phyloP scores from a whole-genome alignment of 2,329 filamentous ascomycete genomes.

The Escovopsis weberi region DNA sequence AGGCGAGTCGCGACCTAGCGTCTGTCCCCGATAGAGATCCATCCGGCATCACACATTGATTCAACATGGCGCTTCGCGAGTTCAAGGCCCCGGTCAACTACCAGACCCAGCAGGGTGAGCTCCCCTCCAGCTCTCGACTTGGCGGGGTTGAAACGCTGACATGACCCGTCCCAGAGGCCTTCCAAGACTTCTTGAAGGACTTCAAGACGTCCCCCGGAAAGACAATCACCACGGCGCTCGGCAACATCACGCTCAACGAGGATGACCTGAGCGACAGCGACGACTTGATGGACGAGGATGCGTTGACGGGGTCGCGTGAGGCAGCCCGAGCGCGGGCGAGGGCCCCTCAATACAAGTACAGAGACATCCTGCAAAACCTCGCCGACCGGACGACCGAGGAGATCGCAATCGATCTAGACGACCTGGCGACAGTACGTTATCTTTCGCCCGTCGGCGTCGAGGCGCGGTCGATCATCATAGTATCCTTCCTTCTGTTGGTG shows the following conservation, averaged over 20 bases:
- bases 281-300: slow-evolving; percentile 78
- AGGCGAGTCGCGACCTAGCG: slow-evolving; percentile 6
- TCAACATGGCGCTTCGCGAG: slow-evolving; percentile 70
- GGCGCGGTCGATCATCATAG: too few species aligned
- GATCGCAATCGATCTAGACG: slow-evolving; percentile 78
- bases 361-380: slow-evolving; percentile 72
- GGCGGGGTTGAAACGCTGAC: too few species aligned
- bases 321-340: slow-evolving; percentile 33
- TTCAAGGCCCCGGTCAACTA: slow-evolving; percentile 75
- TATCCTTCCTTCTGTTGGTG: neutral
- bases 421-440: slow-evolving; percentile 53
- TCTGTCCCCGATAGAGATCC: slow-evolving; percentile 6
- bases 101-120: slow-evolving; percentile 65
- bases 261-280: slow-evolving; percentile 81
- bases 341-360: slow-evolving; percentile 69
- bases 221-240: slow-evolving; percentile 66
- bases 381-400: slow-evolving; percentile 67
- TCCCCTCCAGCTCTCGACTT: neutral
- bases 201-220: slow-evolving; percentile 70
- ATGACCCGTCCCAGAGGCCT: slow-evolving; percentile 42
- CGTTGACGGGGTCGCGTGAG: slow-evolving; percentile 39
- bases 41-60: slow-evolving; percentile 7
- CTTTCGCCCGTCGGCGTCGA: neutral
- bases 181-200: slow-evolving; percentile 73
- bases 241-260: slow-evolving; percentile 74